A percentile compares a stretch with the other conserved stretches of the same genome.
phyloP scores from a whole-genome alignment of 2,329 filamentous ascomycete genomes.

The Botrytis paeoniae region DNA sequence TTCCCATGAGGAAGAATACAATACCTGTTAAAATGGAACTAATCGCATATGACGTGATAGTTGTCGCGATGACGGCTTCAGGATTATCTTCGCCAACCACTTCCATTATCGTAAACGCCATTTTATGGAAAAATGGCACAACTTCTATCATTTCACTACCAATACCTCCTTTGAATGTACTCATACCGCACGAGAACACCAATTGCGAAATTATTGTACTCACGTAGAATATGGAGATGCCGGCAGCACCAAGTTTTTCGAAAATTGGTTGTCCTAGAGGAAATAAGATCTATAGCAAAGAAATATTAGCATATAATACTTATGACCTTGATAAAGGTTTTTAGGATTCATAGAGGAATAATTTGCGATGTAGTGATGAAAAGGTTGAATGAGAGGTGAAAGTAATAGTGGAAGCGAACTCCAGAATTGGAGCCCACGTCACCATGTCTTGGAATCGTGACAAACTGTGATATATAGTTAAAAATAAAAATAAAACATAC shows the following conservation, averaged over 20 bases:
- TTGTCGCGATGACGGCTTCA: slow-evolving; percentile 87
- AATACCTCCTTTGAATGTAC: slow-evolving; percentile 84
- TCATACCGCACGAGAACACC: slow-evolving; percentile 79
- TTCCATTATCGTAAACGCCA: slow-evolving; percentile 84
- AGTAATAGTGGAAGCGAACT: background rate
- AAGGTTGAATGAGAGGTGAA: background rate
- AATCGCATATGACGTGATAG: slow-evolving; percentile 84
- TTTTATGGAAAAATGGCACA: slow-evolving; percentile 97
- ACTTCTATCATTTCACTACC: slow-evolving; percentile 99
- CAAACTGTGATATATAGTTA: background rate
- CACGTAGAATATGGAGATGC: slow-evolving; percentile 98
- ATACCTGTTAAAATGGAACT: slow-evolving; percentile 88
- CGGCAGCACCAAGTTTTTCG: slow-evolving; percentile 79
- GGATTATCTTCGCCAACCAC: slow-evolving; percentile 76
- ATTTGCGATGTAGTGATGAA: background rate
- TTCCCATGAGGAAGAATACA: slow-evolving; percentile 89
- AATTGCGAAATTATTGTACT: slow-evolving; percentile 94
- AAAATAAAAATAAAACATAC: slow-evolving; percentile 18
- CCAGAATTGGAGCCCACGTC: background rate
- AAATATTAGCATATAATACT: slow-evolving; percentile 54
- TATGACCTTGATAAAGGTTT: background rate
- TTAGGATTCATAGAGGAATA: background rate
- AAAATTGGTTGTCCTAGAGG: slow-evolving; percentile 87
- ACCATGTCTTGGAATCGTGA: background rate
- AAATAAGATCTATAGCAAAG: slow-evolving; percentile 66